Base-by-base conservation (phyloP, 345 rosid genomes). In the Passiflora organensis region DNA sequence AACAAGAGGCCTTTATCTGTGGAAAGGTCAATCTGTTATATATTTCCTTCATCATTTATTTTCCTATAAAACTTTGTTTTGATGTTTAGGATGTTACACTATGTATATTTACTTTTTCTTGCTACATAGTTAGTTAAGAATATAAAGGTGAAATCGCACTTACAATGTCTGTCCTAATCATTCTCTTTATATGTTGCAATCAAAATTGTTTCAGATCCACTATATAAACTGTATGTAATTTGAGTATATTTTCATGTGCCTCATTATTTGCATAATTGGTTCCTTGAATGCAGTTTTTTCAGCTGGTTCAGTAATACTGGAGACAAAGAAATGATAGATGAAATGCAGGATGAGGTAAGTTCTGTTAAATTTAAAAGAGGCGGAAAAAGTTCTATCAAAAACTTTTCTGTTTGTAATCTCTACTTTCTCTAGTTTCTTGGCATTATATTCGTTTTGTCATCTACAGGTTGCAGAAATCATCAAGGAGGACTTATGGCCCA, bases 401-500 rank as follows among this genome's bases (percentile, higher is more conserved):
- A 9, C 34, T 38, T 3, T 10, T 16, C 1, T 17, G 4, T 24
- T 6, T 24, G 8, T 28, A 6, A 8, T 25, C 11, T 12, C 51
- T 38, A 32, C n/a, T 37, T 56, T 39, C 28, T 34, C 45, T 21
- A 13, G n/a, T 15, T 8, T 28, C 34, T 28, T 28, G 8, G 8
- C 34, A 28, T 28, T 28, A 2, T 28, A 48, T 16, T 39, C 32
- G 62, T 48, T 43, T 44, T 50, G n/a, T 38, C 44, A 6, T 25
- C 13, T 70, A 66, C 90, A 90, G 97, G 70, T 91, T 45, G 94
- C 97, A 4, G 96, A 87, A 65, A 78, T 91, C 13, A 91, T 91
- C 65, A 91, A 85, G 79, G 97, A 87, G 72, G 96, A 91, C 59
- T 53, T 91, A 28, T 91, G 97, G 97, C 77, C 89, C 48, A 87